phyloP scores from a whole-genome alignment of 805 yeast species.

The Myxozyma sirexii region DNA sequence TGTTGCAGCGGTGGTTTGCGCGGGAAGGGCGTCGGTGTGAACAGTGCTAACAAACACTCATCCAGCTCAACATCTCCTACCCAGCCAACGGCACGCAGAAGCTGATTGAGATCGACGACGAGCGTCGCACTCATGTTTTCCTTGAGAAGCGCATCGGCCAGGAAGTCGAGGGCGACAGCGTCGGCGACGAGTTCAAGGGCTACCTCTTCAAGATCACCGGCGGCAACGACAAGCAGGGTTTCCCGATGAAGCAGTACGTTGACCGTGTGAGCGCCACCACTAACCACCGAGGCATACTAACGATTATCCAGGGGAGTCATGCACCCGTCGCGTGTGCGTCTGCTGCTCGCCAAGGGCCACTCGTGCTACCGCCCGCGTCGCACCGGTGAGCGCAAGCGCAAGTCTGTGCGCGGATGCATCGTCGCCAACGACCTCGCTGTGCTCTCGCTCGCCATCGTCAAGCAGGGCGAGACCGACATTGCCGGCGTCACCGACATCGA shows the following conservation, averaged over 20 bases:
- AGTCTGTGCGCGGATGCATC: conserved; percentile 99
- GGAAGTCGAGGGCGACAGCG: conserved; percentile 98
- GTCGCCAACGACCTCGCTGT: conserved; percentile 97
- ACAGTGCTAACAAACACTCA: neutral
- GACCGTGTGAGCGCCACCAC: no score
- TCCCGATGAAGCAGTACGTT: conserved; percentile 96
- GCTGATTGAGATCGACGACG: conserved; percentile 97
- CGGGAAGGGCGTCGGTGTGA: neutral
- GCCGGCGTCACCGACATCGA: conserved; percentile 94
- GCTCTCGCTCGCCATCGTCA: conserved; percentile 87
- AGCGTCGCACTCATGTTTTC: conserved; percentile 96
- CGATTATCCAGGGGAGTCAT: conserved; percentile 71
- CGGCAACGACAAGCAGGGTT: conserved; percentile 99
- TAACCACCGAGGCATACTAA: no score
- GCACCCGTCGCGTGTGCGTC: conserved; percentile 99
- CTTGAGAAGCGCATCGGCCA: conserved; percentile 99
- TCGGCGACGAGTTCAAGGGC: conserved; percentile 99
- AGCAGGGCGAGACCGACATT: conserved; percentile 96
- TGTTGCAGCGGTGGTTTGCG: no score
- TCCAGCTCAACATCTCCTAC: conserved; percentile 95
- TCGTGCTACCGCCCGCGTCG: conserved; percentile 99
- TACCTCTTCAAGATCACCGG: conserved; percentile 98
- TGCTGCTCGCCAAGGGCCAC: conserved; percentile 88
- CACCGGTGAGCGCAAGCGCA: conserved; percentile 99
- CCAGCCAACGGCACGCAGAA: conserved; percentile 99